A percentile compares a stretch with the other conserved stretches of the same genome.
These are phyloP conservation scores for Schwanniomyces polymorphus DNA, from an alignment of 805 yeast species.

Conservation along the genomic window DNA sequence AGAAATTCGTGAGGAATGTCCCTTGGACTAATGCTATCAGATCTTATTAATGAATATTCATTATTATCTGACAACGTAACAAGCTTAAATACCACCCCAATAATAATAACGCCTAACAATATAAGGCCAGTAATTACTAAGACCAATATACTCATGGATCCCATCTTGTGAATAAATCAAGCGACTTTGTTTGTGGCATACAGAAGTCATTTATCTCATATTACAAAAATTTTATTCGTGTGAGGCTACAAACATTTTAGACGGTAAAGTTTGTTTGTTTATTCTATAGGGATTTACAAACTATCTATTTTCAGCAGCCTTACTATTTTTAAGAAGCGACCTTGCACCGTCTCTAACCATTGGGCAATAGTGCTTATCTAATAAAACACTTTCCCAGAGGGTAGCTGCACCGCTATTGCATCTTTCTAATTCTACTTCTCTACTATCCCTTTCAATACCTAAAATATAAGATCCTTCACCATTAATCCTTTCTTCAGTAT, in stretches of 20 bases:
- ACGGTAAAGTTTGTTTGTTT: neutral
- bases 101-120: neutral
- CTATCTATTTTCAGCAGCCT: constrained; percentile 6
- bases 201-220: neutral
- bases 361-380: constrained; percentile 84
- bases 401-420: constrained; percentile 87
- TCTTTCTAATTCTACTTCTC: constrained; percentile 60
- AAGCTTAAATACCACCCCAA: neutral
- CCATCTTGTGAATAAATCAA: neutral
- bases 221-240: neutral
- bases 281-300: neutral
- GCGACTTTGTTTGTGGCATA: neutral
- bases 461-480: constrained; percentile 67
- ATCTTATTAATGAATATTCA: constrained; percentile 11
- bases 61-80: neutral
- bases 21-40: constrained; percentile 11
- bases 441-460: constrained; percentile 51
- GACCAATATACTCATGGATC: neutral
- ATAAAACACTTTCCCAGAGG: constrained; percentile 80
- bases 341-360: constrained; percentile 67
- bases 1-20: constrained; percentile 37
- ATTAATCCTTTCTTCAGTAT: constrained; percentile 84
- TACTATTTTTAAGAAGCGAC: constrained; percentile 40
- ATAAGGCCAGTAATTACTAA: neutral
- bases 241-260: neutral